Evolutionary conservation across 2,329 filamentous ascomycete species (phyloP).

Genomic region (Orbilia quercus): DNA sequence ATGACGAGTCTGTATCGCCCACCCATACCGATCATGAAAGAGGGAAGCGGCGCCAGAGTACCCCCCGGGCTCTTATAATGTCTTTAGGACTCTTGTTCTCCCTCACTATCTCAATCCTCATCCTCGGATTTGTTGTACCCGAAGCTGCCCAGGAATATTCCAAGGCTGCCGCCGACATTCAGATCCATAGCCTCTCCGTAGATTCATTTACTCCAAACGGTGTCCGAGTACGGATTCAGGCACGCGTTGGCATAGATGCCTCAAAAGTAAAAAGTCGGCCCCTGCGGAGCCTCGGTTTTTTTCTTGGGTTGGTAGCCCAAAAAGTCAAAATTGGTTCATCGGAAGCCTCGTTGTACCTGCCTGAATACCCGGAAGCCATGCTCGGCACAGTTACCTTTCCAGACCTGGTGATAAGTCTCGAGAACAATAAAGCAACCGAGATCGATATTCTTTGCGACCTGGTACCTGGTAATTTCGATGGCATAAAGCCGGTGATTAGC

Average conservation of each 20-base stretch:
- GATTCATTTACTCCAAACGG: slow-evolving; percentile 84
- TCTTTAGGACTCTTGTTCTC: slow-evolving; percentile 75
- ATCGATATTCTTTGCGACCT: slow-evolving; percentile 84
- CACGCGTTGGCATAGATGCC: slow-evolving; percentile 82
- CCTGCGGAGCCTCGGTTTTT: slow-evolving; percentile 78
- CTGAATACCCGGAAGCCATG: slow-evolving; percentile 81
- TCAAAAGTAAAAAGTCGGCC: slow-evolving; percentile 76
- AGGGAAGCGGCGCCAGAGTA: slow-evolving; percentile 16
- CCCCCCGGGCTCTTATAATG: slow-evolving; percentile 66
- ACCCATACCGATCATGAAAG: slow-evolving; percentile 33
- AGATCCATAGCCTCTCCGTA: slow-evolving; percentile 84
- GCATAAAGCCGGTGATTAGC: slow-evolving; percentile 81
- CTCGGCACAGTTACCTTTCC: slow-evolving; percentile 82
- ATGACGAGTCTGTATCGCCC: not conserved
- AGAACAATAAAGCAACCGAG: slow-evolving; percentile 79
- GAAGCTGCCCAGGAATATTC: slow-evolving; percentile 85
- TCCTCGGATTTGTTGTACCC: slow-evolving; percentile 83
- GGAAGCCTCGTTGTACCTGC: slow-evolving; percentile 80
- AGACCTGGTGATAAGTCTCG: slow-evolving; percentile 77
- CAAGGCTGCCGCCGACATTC: slow-evolving; percentile 81
- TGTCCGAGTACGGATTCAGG: slow-evolving; percentile 81
- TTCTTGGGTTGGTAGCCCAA: slow-evolving; percentile 82
- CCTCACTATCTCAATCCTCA: slow-evolving; percentile 75
- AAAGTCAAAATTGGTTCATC: slow-evolving; percentile 78
- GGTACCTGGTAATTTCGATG: slow-evolving; percentile 78